Percentiles rank a stretch among this genome's conserved stretches.
These are phyloP conservation scores for Pyronema omphalodes DNA, from an alignment of 495 filamentous ascomycete genomes.

Conservation along the genomic window DNA sequence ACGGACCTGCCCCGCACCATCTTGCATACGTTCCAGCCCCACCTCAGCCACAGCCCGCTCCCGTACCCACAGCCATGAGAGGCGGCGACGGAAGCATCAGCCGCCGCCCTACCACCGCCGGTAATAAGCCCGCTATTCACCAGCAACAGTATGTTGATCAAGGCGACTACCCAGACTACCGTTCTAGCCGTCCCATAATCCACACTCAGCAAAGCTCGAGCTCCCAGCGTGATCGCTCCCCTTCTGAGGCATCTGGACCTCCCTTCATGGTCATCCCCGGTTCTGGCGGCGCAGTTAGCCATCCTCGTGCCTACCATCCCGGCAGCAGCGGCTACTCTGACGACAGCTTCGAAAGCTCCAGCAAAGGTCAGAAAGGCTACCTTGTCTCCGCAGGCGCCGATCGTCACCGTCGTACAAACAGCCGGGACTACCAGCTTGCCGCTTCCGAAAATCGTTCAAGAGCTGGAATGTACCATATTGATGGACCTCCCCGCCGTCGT, in stretches of 20 bases:
- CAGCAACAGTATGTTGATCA: background rate
- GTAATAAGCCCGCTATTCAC: background rate
- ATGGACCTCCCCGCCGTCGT: conserved; percentile 12
- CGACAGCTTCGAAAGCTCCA: conserved; percentile 9
- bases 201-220: conserved; percentile 7
- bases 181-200: conserved; percentile 6
- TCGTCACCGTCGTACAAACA: conserved; percentile 3
- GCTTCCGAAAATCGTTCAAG: conserved; percentile 6
- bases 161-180: background rate
- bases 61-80: conserved; percentile 2
- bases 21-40: conserved; percentile 5
- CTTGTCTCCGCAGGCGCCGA: conserved; percentile 9
- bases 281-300: conserved; percentile 4
- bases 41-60: conserved; percentile 10
- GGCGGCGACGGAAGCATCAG: conserved; percentile 3
- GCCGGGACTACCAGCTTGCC: conserved; percentile 12
- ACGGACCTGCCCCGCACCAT: conserved; percentile 7
- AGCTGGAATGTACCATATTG: conserved; percentile 16
- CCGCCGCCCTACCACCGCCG: conserved; percentile 1
- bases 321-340: conserved; percentile 18
- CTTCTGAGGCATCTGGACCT: conserved; percentile 10
- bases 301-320: conserved; percentile 14
- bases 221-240: conserved; percentile 15
- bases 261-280: conserved; percentile 14
- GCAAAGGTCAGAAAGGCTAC: conserved; percentile 9